Evolutionary conservation across 2,329 filamentous ascomycete genomes (phyloP).

Genomic region (Fusarium miscanthi): DNA sequence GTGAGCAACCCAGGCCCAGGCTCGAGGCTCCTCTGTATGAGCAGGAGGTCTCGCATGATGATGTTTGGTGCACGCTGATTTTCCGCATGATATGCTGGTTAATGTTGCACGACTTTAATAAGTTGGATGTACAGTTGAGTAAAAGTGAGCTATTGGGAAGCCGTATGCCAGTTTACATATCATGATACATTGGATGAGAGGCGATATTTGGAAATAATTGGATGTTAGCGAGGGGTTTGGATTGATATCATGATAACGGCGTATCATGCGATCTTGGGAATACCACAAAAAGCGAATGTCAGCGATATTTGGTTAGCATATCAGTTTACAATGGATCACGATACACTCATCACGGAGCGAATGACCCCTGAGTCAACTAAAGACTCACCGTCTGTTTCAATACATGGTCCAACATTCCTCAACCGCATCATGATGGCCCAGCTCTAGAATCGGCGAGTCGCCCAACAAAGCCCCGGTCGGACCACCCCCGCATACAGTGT

Average conservation of each 20-base stretch:
- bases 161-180: conserved; percentile 66
- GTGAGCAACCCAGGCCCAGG: conserved; percentile 7
- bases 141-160: conserved; percentile 66
- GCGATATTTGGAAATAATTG: neutral
- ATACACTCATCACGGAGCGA: neutral
- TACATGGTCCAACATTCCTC: conserved; percentile 24
- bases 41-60: conserved; percentile 48
- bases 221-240: neutral
- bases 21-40: conserved; percentile 34
- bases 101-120: conserved; percentile 67
- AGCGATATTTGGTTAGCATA: neutral
- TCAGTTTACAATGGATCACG: neutral
- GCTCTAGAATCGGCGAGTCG: neutral
- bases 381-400: conserved; percentile 7
- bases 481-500: conserved; percentile 10
- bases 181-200: conserved; percentile 32
- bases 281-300: neutral
- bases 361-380: neutral
- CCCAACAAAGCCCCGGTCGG: conserved; percentile 4
- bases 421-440: neutral
- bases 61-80: conserved; percentile 66
- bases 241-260: conserved; percentile 22
- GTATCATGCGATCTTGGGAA: conserved; percentile 4
- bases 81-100: conserved; percentile 70
- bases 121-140: conserved; percentile 62